Evolutionary conservation across 1,284 basidiomycete genomes (phyloP), one percentile per base, ranked within the genome.

Genomic region (Puccinia triticina): DNA sequence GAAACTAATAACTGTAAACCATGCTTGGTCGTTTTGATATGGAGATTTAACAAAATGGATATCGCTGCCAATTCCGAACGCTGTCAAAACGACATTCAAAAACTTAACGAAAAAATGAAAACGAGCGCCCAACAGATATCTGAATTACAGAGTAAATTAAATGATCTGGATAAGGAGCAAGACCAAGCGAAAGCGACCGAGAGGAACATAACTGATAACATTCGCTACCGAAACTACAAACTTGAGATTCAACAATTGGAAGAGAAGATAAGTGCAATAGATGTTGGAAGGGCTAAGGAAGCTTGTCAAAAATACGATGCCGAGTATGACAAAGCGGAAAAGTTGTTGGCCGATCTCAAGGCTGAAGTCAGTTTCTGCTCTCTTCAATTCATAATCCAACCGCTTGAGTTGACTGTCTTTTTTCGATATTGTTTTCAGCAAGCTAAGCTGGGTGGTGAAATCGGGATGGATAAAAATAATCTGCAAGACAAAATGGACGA

Each of bases 241-340:
- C 89, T 89, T 80, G 91, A 93, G 72, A 92, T 97, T 29, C 88
- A 88, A 37, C 88, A 89, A 0, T 91, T 93, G 14, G 90, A 94
- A 85, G 89, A 89, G 21, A 90, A 96, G 87, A 92, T 98, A 80
- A 91, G 91, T 40, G 88, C 88, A 18, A 90, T 91, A 82, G 93
- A 96, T 87, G 90, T 97, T 87, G 94, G 95, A 84, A 91, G 91
- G 83, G 93, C 94, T 2, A 92, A 91, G 14, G 92, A 91, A 86
- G 92, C 92, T 26, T 91, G 92, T 85, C 90, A 92, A 82, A 93
- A 92, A 82, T 99, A 96, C 87, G 91, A 96, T 82, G 90, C 91
- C 80, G 91, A 92, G 86, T 98, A 94, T 88, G 89, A 90, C 40
- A 85, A 84, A 87, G 89, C 18, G 91, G 91, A 87, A 91, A 93